A percentile compares a stretch with the other conserved stretches of the same genome.
These are phyloP conservation scores for Torulaspora maleeae DNA, from an alignment of 805 yeast species.

Conservation along the genomic window DNA sequence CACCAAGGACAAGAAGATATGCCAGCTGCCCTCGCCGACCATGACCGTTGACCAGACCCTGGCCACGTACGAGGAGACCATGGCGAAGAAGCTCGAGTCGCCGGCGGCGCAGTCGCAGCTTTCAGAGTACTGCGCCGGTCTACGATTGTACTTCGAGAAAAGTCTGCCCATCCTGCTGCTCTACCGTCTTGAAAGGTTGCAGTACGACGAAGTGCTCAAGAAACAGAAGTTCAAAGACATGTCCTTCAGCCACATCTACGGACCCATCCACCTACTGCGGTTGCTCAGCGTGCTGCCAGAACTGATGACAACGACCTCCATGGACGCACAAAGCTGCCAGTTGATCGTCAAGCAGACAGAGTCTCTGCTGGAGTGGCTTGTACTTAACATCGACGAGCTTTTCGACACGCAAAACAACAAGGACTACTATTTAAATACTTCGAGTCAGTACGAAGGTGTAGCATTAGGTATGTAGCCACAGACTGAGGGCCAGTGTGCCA, in stretches of 20 bases:
- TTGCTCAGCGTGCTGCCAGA: slow-evolving; percentile 78
- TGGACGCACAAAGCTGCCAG: slow-evolving; percentile 65
- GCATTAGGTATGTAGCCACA: slow-evolving; percentile 29
- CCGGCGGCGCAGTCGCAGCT: slow-evolving; percentile 46
- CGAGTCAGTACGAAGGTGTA: slow-evolving; percentile 36
- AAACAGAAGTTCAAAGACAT: slow-evolving; percentile 11
- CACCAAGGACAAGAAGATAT: slow-evolving; percentile 71
- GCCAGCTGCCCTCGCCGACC: slow-evolving; percentile 56
- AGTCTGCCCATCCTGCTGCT: slow-evolving; percentile 40
- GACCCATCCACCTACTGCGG: slow-evolving; percentile 77
- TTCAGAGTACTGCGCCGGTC: slow-evolving; percentile 66
- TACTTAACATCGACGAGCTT: slow-evolving; percentile 14
- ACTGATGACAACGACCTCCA: slow-evolving; percentile 66
- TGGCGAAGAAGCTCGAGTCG: slow-evolving; percentile 27
- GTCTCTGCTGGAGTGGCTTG: slow-evolving; percentile 28
- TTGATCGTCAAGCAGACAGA: slow-evolving; percentile 30
- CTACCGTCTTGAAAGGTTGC: slow-evolving; percentile 32
- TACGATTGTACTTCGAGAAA: slow-evolving; percentile 68
- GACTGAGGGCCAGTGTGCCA: neutral
- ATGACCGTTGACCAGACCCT: slow-evolving; percentile 51
- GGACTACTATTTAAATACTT: slow-evolving; percentile 30
- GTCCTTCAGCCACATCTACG: slow-evolving; percentile 48
- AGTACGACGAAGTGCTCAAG: slow-evolving; percentile 23
- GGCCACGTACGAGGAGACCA: slow-evolving; percentile 42
- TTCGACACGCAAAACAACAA: slow-evolving; percentile 17